These are phyloP conservation scores for Hortaea werneckii DNA, from an alignment of 2,329 filamentous ascomycete species.

Conservation along the genomic window DNA sequence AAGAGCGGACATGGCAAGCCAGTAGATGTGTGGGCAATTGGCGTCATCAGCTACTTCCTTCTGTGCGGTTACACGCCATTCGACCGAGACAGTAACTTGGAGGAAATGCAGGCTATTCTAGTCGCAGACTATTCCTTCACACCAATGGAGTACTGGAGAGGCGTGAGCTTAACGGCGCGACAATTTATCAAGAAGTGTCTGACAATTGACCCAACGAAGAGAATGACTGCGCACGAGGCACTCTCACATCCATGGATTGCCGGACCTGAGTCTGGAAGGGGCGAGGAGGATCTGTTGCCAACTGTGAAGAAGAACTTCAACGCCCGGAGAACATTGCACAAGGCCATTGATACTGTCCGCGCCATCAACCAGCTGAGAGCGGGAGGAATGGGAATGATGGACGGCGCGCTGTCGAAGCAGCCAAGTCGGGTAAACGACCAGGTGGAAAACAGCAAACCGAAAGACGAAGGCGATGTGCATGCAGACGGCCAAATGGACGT, in stretches of 20 bases:
- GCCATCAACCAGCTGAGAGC: slow-evolving; percentile 59
- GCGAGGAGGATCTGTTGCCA: slow-evolving; percentile 47
- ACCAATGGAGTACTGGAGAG: slow-evolving; percentile 91
- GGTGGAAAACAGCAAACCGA: slow-evolving; percentile 9
- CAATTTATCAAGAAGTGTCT: slow-evolving; percentile 89
- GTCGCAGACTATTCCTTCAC: slow-evolving; percentile 94
- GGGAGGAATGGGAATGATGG: slow-evolving; percentile 50
- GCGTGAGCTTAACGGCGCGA: slow-evolving; percentile 71
- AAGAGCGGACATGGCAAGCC: slow-evolving; percentile 97
- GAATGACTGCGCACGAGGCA: slow-evolving; percentile 82
- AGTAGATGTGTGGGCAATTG: slow-evolving; percentile 96
- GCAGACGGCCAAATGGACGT: slow-evolving; percentile 15
- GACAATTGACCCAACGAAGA: slow-evolving; percentile 74
- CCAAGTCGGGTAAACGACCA: slow-evolving; percentile 27
- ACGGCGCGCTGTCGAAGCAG: slow-evolving; percentile 48
- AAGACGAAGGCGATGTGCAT: slow-evolving; percentile 15
- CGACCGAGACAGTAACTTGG: slow-evolving; percentile 91
- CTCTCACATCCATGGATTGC: slow-evolving; percentile 57
- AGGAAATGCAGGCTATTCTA: slow-evolving; percentile 98
- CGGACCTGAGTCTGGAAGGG: slow-evolving; percentile 40
- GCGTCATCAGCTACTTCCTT: slow-evolving; percentile 97
- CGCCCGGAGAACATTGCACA: slow-evolving; percentile 53
- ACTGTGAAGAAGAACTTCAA: slow-evolving; percentile 64
- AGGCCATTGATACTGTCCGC: slow-evolving; percentile 57
- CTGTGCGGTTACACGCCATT: slow-evolving; percentile 98